Base-by-base conservation (phyloP, 2,329 filamentous ascomycete species). In the Penicillium sp. region DNA sequence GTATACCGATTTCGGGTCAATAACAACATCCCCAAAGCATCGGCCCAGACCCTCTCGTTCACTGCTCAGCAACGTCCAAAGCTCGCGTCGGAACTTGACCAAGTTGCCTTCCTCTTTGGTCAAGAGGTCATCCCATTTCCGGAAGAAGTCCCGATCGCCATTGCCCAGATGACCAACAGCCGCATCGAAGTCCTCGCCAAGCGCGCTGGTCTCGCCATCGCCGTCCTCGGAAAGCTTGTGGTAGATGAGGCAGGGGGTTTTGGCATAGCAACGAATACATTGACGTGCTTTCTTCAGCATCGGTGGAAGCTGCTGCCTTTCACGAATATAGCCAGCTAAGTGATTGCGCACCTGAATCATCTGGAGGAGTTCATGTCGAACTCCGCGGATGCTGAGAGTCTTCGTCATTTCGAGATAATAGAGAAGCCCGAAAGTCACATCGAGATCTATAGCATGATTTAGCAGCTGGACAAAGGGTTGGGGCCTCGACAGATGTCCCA, bases 341-440 rank as follows among this genome's bases (percentile, higher is more conserved):
- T 89, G 83, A 63, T 99, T 99, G 44, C 93, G 86, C 69, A 95
- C 87, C 76, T 97, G 91, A 51, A 99, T 87, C 90, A 99, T 95
- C 61, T 96, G 90, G 31, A 90, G 84, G 43, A 99, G 81, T 67
- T 99, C 93, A 58, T 89, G 86, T 31, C 89, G 82, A 50, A 97
- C 80, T 6, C 89, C 85, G 3, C 90, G 89, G 36, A 99, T 88
- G 18, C 90, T 84, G 59, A 89, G 83, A 11, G 87, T 95, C 57
- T 89, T 86, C 0, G 90, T 92, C 2, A 84, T 89, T 67, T 97
- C 93, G 75, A 95, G 87, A 65, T 99, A 99, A 69, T 96, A 99
- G 10, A 99, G 75, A 47, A 99, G 83, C 7, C 93, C 93, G 59
- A 90, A 95, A 35, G 84, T 83, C 53, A 97, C 87, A 46, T 95